Evolutionary conservation across 2,329 filamentous ascomycete genomes (phyloP).

Genomic region (Talaromyces funiculosus): DNA sequence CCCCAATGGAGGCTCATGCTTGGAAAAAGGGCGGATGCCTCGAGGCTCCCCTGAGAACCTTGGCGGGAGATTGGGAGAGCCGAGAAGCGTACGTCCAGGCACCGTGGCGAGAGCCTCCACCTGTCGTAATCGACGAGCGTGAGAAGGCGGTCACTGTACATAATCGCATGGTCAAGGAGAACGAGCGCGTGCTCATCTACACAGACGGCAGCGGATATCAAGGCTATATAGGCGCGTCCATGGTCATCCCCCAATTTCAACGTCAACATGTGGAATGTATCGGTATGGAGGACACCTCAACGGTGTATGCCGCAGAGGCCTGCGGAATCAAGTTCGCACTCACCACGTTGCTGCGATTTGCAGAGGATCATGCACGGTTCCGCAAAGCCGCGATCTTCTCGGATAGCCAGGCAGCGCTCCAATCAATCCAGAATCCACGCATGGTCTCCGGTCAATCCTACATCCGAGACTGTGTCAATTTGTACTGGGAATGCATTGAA

Average conservation of each 20-base stretch:
- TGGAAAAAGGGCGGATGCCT: neutral
- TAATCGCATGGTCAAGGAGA: neutral
- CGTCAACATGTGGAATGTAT: neutral
- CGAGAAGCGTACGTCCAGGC: slow-evolving; percentile 13
- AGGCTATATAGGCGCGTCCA: neutral
- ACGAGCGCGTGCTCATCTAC: neutral
- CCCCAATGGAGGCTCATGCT: slow-evolving; percentile 3
- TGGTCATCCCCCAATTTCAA: neutral
- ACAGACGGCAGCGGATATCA: slow-evolving; percentile 3
- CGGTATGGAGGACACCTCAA: neutral
- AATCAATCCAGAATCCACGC: neutral
- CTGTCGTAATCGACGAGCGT: slow-evolving; percentile 6
- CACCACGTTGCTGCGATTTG: neutral
- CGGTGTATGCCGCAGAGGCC: neutral
- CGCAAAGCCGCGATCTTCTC: neutral
- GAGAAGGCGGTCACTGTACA: neutral
- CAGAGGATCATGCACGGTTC: neutral
- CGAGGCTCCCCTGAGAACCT: neutral
- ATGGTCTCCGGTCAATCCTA: neutral
- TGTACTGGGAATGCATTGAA: neutral
- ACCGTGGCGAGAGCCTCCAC: slow-evolving; percentile 10
- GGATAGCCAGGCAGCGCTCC: neutral
- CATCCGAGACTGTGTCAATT: neutral
- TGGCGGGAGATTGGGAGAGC: neutral
- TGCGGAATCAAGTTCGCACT: neutral